Evolutionary conservation across 2,329 filamentous ascomycete genomes (phyloP).

Genomic region (Ceratocystis alfenasii): DNA sequence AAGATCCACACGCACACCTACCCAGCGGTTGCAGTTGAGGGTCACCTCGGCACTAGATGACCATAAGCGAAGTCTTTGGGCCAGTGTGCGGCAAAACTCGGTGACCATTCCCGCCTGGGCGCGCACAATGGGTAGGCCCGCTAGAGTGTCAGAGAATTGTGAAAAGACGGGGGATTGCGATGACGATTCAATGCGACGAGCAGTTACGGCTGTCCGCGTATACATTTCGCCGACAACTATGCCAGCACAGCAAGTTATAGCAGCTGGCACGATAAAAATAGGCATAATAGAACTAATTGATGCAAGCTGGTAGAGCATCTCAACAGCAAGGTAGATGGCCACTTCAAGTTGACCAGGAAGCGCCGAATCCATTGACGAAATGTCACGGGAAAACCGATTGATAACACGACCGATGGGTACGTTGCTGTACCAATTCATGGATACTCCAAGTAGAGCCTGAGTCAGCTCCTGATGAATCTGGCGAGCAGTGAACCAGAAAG

Average conservation of each 20-base stretch:
- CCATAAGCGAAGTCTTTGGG: constrained; percentile 32
- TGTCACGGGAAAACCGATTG: constrained; percentile 46
- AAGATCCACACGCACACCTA: constrained; percentile 36
- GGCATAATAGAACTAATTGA: constrained; percentile 42
- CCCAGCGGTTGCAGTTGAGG: constrained; percentile 39
- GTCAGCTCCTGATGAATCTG: constrained; percentile 43
- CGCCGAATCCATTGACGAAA: constrained; percentile 41
- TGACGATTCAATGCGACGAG: constrained; percentile 37
- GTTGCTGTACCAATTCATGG: constrained; percentile 46
- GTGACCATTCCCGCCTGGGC: constrained; percentile 34
- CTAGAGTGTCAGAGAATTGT: constrained; percentile 35
- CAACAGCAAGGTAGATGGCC: constrained; percentile 34
- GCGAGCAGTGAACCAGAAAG: constrained; percentile 45
- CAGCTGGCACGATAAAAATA: constrained; percentile 38
- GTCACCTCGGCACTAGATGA: constrained; percentile 33
- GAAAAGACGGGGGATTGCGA: constrained; percentile 39
- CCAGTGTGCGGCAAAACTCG: constrained; percentile 33
- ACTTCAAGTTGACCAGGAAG: constrained; percentile 37
- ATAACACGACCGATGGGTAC: constrained; percentile 42
- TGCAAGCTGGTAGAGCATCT: constrained; percentile 36
- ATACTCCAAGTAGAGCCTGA: constrained; percentile 40
- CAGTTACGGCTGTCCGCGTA: constrained; percentile 34
- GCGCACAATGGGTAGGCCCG: constrained; percentile 35
- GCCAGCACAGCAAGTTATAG: constrained; percentile 36
- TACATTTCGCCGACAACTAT: constrained; percentile 34